Conservation (phyloP, 164 flowering plant genomes). For the Piper betle region DNA sequence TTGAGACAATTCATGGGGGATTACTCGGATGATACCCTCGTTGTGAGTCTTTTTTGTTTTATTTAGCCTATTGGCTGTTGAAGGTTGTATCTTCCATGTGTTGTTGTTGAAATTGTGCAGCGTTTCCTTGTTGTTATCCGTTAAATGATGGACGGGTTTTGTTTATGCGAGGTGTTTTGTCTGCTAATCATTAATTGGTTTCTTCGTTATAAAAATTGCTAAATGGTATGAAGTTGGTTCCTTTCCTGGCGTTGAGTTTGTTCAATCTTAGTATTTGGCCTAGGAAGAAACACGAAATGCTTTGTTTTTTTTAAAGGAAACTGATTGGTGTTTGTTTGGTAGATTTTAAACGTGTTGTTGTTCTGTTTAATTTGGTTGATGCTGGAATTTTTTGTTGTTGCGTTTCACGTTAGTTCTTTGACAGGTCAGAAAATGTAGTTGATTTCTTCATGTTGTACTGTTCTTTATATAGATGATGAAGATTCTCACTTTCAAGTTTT, state of each 20-base stretch:
- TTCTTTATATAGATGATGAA: background rate
- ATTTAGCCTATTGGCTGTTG: too few relatives aligned
- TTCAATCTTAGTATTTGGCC: background rate
- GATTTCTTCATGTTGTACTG: background rate
- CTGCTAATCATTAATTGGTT: too few relatives aligned
- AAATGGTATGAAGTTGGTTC: too few relatives aligned
- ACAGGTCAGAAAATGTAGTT: background rate
- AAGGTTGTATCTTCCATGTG: background rate
- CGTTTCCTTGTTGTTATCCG: background rate
- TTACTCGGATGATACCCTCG: constrained; percentile 86
- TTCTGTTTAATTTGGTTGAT: too few relatives aligned
- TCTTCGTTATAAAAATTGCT: too few relatives aligned
- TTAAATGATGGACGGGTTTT: too few relatives aligned
- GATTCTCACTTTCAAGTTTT: constrained; percentile 1
- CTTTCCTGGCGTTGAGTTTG: too few relatives aligned
- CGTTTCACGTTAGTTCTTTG: background rate
- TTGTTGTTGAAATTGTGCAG: background rate
- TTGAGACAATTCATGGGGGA: constrained; percentile 88
- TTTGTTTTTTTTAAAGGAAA: too few relatives aligned
- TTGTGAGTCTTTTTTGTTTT: constrained; percentile 53
- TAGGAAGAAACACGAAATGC: background rate
- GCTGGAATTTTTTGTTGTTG: too few relatives aligned
- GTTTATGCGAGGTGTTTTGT: too few relatives aligned
- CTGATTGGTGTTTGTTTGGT: too few relatives aligned
- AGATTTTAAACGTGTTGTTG: too few relatives aligned